Conservation (phyloP, 495 filamentous ascomycete genomes). For the Sphaerosporella brunnea region DNA sequence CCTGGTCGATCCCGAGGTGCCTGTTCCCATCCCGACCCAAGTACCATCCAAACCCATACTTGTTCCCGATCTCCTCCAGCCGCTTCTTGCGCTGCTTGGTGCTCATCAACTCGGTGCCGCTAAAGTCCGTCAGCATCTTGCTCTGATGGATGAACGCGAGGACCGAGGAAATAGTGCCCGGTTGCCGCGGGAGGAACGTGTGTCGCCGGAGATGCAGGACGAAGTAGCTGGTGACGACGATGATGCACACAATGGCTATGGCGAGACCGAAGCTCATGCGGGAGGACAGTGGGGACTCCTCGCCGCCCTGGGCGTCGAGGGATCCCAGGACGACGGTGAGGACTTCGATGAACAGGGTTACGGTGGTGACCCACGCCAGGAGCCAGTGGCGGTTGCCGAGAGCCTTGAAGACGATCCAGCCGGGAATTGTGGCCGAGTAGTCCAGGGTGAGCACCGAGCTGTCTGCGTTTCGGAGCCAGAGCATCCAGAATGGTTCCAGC, state of each 20-base stretch:
- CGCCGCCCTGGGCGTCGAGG: conserved; percentile 38
- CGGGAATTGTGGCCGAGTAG: conserved; percentile 53
- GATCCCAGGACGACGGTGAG: conserved; percentile 50
- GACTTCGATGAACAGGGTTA: conserved; percentile 45
- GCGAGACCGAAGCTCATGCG: conserved; percentile 40
- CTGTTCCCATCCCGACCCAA: conserved; percentile 42
- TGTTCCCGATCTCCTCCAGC: conserved; percentile 39
- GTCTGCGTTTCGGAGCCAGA: conserved; percentile 44
- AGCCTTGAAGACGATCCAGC: conserved; percentile 42
- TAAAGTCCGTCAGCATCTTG: conserved; percentile 57
- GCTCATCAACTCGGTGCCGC: conserved; percentile 42
- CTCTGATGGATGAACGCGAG: conserved; percentile 56
- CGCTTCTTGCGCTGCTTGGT: conserved; percentile 38
- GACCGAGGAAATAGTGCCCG: conserved; percentile 52
- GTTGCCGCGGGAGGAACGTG: conserved; percentile 52
- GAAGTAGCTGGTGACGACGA: conserved; percentile 34
- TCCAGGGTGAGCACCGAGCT: conserved; percentile 48
- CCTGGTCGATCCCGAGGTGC: conserved; percentile 55
- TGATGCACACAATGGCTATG: conserved; percentile 39
- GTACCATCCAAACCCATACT: conserved; percentile 59
- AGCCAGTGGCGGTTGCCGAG: conserved; percentile 45
- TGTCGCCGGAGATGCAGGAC: conserved; percentile 40
- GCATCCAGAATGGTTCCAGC: conserved; percentile 57
- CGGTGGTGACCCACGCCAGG: conserved; percentile 42
- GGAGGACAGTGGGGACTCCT: conserved; percentile 45